Percentiles rank a stretch among this genome's conserved stretches.
These are phyloP conservation scores for Elasticomyces elasticus DNA, from an alignment of 495 filamentous ascomycete genomes.

Conservation along the genomic window DNA sequence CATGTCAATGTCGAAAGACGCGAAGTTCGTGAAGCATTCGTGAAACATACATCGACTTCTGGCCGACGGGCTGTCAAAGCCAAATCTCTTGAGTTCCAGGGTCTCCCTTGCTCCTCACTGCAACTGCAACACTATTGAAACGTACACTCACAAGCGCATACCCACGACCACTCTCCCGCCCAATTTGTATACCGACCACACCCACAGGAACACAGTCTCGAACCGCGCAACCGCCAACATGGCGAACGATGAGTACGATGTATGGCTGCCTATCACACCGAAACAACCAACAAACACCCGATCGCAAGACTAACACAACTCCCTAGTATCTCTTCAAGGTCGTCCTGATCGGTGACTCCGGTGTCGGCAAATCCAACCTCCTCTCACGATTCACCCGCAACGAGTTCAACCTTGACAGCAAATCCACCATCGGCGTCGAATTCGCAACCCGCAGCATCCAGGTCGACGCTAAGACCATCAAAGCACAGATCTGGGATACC, in stretches of 20 bases:
- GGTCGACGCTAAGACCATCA: slow-evolving; percentile 99
- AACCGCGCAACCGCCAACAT: slow-evolving; percentile 43
- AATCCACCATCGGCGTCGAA: slow-evolving; percentile 99
- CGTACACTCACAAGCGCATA: not conserved
- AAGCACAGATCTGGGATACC: slow-evolving; percentile 99
- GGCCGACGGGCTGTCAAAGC: too few species aligned
- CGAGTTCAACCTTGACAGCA: slow-evolving; percentile 99
- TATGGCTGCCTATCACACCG: slow-evolving; percentile 43
- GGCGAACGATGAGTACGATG: slow-evolving; percentile 99
- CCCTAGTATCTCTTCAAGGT: slow-evolving; percentile 98
- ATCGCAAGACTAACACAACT: slow-evolving; percentile 18
- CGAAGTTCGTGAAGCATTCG: too few species aligned
- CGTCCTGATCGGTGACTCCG: slow-evolving; percentile 96
- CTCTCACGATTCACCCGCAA: slow-evolving; percentile 99
- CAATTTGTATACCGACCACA: not conserved
- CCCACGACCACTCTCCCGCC: not conserved
- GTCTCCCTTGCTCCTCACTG: not conserved
- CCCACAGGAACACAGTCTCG: not conserved
- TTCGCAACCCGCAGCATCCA: slow-evolving; percentile 98
- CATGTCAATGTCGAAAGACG: too few species aligned
- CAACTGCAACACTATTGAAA: not conserved
- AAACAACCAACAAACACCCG: slow-evolving; percentile 17
- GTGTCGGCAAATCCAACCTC: slow-evolving; percentile 99
- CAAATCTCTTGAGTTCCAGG: too few species aligned
- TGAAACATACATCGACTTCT: too few species aligned